Evolutionary conservation across 257 asterid species (phyloP).

Genomic region (Solanum rostratum): DNA sequence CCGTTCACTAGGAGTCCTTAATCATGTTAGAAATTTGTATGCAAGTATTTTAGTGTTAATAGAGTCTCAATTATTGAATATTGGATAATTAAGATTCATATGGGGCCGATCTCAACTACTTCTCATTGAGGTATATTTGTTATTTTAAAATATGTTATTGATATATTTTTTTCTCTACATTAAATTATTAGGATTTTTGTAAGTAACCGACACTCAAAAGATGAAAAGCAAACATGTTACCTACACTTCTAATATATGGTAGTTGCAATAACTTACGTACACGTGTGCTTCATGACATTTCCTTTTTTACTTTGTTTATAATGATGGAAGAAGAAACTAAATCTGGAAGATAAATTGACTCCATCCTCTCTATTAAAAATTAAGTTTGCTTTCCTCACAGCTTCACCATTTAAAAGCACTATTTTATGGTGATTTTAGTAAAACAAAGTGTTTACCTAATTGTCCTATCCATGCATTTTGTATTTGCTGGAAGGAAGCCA

Average conservation of each 20-base stretch:
- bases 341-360: neutral
- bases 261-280: neutral
- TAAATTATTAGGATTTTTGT: neutral
- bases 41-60: neutral
- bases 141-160: neutral
- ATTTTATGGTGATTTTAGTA: neutral
- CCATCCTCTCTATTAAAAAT: neutral
- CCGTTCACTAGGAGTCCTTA: neutral
- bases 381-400: neutral
- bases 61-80: neutral
- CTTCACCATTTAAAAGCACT: neutral
- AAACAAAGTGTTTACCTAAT: neutral
- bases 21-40: neutral
- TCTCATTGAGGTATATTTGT: neutral
- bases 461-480: constrained; percentile 5
- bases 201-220: neutral
- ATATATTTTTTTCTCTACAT: neutral
- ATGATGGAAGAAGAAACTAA: neutral
- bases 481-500: constrained; percentile 78
- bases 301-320: neutral
- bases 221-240: neutral
- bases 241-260: neutral
- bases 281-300: neutral
- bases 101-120: neutral
- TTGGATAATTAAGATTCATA: neutral